phyloP scores from a whole-genome alignment of 345 rosid species.

The Sonneratia caseolaris region DNA sequence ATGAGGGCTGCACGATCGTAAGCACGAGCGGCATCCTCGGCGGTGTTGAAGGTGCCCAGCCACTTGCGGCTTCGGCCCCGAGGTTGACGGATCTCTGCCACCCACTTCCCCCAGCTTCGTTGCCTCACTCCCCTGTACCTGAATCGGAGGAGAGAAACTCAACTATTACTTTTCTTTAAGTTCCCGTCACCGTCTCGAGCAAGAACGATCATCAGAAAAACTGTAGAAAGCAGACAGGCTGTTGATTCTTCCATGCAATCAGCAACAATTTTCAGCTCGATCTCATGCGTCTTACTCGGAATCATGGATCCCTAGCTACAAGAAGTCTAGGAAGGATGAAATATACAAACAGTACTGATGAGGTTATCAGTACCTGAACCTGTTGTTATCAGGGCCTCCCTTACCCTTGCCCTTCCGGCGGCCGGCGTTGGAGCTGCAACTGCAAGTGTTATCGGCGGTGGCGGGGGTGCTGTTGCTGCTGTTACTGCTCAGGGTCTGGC shows the following conservation, averaged over 20 bases:
- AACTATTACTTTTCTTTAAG: no score
- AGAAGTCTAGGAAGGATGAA: no score
- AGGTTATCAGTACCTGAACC: conserved; percentile 17
- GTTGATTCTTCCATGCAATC: no score
- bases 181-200: no score
- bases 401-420: conserved; percentile 33
- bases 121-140: conserved; percentile 48
- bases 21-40: conserved; percentile 84
- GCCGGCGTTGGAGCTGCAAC: conserved; percentile 1
- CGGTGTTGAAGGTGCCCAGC: conserved; percentile 80
- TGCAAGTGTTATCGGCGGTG: conserved; percentile 7
- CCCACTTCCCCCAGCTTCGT: conserved; percentile 64
- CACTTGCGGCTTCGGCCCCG: conserved; percentile 70
- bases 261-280: no score
- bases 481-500: conserved; percentile 7
- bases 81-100: conserved; percentile 63
- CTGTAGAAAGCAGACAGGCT: no score
- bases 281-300: no score
- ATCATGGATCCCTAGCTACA: no score
- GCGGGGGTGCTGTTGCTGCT: conserved; percentile 10
- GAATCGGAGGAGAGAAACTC: conserved; percentile 6
- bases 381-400: conserved; percentile 51
- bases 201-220: no score
- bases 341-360: no score
- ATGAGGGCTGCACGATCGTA: conserved; percentile 76